Evolutionary conservation across 352 stramenopile genomes (phyloP), one percentile per base, ranked within the genome.

Genomic region (Globisporangium splendens): DNA sequence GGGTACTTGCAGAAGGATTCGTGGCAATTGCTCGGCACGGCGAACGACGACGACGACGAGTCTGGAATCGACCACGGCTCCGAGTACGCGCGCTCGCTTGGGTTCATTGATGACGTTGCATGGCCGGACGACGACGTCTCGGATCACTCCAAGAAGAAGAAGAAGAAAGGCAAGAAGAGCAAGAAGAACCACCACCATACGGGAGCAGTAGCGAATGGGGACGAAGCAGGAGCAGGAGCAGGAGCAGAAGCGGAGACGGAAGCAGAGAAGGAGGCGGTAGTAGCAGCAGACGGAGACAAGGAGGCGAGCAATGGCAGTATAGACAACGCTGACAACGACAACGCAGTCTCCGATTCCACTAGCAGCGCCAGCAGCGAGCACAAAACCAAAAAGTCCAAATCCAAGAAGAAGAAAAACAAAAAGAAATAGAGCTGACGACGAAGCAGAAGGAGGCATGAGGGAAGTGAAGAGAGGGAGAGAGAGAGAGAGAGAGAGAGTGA

Each of bases 101-200:
- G 85, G 33, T 95, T 95, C 54, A 66, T 93, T 20, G 86, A 95
- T 50, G 83, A 95, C 63, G 80, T 93, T 3, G 82, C 85, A 47
- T 95, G 84, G 82, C 83, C 85, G 1, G 82, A 91, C 24, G 77
- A 91, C 15, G 70, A 85, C 61, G 53, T 50, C 20, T 55, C 50
- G 18, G 68, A 86, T 20, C 63, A 65, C 31, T 68, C 57, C 71
- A 89, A 88, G 56, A 93, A 93, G 69, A 91, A 88, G 15, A 75
- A 75, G 57, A 87, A 83, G 66, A 86, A 87, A 64, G 33, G 66
- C 22, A 75, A 77, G 21, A 59, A 68, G 35, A 61, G 60, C 28
- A 48, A 48, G 21, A 47, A 55, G 28, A 31, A 46, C 7, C 38
- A 42, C 20, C 20, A 60, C 20, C 18, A 65, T 28, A 52, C 52